phyloP scores from a whole-genome alignment of 2,329 filamentous ascomycete species.

The Arthrobotrys pseudoclavata region DNA sequence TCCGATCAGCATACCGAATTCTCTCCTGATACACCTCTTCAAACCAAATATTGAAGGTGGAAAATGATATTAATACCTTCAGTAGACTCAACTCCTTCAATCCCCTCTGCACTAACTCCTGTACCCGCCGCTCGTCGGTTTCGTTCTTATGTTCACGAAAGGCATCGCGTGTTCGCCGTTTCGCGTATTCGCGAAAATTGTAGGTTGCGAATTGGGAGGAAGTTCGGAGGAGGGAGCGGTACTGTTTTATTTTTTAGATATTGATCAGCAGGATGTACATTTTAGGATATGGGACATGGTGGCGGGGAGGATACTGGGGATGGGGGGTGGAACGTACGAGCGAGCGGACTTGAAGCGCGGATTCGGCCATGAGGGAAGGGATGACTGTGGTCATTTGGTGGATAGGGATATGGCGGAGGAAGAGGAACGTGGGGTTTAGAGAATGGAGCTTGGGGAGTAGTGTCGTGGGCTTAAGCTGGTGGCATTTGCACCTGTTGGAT shows the following conservation, averaged over 20 bases:
- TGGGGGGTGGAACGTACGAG: conserved; percentile 48
- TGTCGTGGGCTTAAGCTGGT: too few species aligned
- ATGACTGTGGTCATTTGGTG: conserved; percentile 38
- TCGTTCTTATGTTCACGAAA: conserved; percentile 85
- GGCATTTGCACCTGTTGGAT: background rate
- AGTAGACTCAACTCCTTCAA: conserved; percentile 86
- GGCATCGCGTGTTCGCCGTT: conserved; percentile 87
- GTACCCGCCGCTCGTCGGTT: conserved; percentile 80
- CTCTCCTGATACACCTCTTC: background rate
- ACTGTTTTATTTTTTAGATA: conserved; percentile 70
- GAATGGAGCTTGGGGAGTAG: too few species aligned
- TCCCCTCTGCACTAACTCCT: conserved; percentile 90
- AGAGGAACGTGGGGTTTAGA: background rate
- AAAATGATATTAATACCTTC: conserved; percentile 76
- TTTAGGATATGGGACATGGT: background rate
- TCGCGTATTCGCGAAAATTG: conserved; percentile 98
- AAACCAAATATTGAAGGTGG: background rate
- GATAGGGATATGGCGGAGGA: background rate
- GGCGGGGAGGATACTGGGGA: conserved; percentile 3
- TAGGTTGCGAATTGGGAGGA: conserved; percentile 89
- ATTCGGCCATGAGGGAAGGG: conserved; percentile 59
- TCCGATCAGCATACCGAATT: background rate
- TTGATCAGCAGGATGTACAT: too few species aligned
- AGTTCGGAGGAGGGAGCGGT: conserved; percentile 90
- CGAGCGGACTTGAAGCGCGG: conserved; percentile 58